phyloP scores from a whole-genome alignment of 1,284 basidiomycete genomes.

The Puccinia polysora region DNA sequence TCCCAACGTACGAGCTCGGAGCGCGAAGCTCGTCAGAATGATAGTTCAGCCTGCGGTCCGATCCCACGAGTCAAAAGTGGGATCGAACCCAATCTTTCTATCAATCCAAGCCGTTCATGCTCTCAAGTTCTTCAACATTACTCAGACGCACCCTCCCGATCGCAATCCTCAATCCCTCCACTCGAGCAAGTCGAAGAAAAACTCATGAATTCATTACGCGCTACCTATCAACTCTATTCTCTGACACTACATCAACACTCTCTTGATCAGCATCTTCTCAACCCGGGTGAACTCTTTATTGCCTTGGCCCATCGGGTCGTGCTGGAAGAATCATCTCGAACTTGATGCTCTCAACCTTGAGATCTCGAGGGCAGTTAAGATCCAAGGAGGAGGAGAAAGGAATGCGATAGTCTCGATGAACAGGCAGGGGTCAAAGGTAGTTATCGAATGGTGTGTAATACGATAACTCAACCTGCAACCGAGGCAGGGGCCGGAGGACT shows the following conservation, averaged over 20 bases:
- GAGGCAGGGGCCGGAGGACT: too few species aligned
- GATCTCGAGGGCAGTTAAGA: too few species aligned
- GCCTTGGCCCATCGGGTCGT: conserved; percentile 20
- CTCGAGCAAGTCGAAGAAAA: not conserved
- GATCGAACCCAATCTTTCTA: not conserved
- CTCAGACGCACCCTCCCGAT: not conserved
- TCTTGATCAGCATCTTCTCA: not conserved
- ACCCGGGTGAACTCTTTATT: not conserved
- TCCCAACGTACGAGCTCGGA: too few species aligned
- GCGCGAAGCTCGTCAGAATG: too few species aligned
- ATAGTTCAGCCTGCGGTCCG: too few species aligned
- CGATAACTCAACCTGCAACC: too few species aligned
- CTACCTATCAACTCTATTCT: conserved; percentile 17
- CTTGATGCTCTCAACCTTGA: too few species aligned
- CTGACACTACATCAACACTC: not conserved
- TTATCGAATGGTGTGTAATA: too few species aligned
- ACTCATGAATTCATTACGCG: not conserved
- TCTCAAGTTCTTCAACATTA: not conserved
- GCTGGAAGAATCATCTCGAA: not conserved
- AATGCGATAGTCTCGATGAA: too few species aligned
- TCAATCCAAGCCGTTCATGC: not conserved
- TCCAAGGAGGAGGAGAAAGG: too few species aligned
- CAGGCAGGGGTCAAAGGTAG: too few species aligned
- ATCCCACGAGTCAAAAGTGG: too few species aligned
- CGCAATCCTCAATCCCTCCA: not conserved